Conservation (phyloP, 306 rosid genomes). For the Sechiopsis laciniata region DNA sequence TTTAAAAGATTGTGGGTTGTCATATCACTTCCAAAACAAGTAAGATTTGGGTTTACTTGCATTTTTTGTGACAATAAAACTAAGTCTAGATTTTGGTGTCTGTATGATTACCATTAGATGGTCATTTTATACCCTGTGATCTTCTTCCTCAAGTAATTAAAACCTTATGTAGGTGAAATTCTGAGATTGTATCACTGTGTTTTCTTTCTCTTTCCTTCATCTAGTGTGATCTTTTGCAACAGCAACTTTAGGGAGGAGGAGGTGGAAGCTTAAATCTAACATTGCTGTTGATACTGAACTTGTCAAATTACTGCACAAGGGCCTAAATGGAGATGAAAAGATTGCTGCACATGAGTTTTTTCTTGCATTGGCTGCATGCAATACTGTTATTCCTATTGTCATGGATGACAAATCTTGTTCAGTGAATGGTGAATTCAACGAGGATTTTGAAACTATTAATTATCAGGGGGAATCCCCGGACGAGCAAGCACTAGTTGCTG, state of each 20-base stretch:
- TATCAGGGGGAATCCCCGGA: conserved; percentile 99
- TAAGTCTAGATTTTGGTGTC: not conserved
- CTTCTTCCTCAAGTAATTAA: conserved; percentile 9
- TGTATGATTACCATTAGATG: conserved; percentile 4
- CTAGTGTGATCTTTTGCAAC: conserved; percentile 33
- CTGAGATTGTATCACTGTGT: conserved; percentile 18
- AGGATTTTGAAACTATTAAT: conserved; percentile 37
- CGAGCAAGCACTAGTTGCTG: conserved; percentile 93
- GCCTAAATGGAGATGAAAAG: conserved; percentile 45
- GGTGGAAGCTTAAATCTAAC: conserved; percentile 73
- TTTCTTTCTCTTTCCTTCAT: conserved; percentile 4
- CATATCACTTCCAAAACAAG: not conserved
- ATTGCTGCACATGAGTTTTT: conserved; percentile 78
- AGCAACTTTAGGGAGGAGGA: conserved; percentile 35
- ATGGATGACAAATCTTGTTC: conserved; percentile 32
- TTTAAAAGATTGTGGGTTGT: conserved; percentile 5
- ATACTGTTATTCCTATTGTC: conserved; percentile 81
- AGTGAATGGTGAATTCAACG: conserved; percentile 38
- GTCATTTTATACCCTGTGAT: not conserved
- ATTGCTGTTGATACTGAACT: conserved; percentile 60
- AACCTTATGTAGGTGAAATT: not conserved
- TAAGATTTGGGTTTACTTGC: not conserved
- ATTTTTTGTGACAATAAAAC: not conserved
- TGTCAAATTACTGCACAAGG: conserved; percentile 44
- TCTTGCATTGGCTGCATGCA: conserved; percentile 93